Evolutionary conservation across 1,284 basidiomycete genomes (phyloP), one percentile per base, ranked within the genome.

Genomic region (Ceratobasidium sp.): DNA sequence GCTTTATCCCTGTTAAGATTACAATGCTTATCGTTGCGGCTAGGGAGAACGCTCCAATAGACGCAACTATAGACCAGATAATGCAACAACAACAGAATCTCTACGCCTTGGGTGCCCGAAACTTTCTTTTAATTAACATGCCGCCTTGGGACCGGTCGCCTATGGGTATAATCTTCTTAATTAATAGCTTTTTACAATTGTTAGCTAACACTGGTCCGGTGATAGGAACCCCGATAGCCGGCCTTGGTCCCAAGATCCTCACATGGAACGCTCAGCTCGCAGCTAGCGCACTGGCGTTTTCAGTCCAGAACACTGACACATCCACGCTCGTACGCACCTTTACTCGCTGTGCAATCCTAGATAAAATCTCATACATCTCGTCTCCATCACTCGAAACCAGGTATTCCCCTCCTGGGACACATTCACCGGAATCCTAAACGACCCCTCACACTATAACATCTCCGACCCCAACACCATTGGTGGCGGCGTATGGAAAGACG

Each of bases 101-200:
- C 9, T 86, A 88, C 75, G 78, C 82, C 0, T 78, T 80, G 0
- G 85, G 86, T 38, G 89, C 87, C 13, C 84, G 88, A 2, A 90
- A 89, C 77, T 89, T 90, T 76, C 76, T 89, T 28, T 85, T 90
- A 76, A 82, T 90, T 14, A 86, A 90, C 74, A 82, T 90, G 0
- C 89, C 89, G 7, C 87, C 89, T 0, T 85, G 89, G 14, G 77
- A 88, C 57, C 80, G 84, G 47, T 81, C 83, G 43, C 87, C 87
- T 11, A 83, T 72, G 18, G 80, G 86, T 85, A 76, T 61, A 82
- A 63, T 38, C 47, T 21, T 38, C 35, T 11, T 4, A 38, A 5
- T 11, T 38, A 4, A 38, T 38, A 5, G 6, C 35, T 11, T 11
- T 11, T 38, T 38, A 5, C 35, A 11, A 38, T 38, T 38, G 11